Evolutionary conservation across 1,139 yeast species (phyloP).

Genomic region (Blastobotrys ciferrii): DNA sequence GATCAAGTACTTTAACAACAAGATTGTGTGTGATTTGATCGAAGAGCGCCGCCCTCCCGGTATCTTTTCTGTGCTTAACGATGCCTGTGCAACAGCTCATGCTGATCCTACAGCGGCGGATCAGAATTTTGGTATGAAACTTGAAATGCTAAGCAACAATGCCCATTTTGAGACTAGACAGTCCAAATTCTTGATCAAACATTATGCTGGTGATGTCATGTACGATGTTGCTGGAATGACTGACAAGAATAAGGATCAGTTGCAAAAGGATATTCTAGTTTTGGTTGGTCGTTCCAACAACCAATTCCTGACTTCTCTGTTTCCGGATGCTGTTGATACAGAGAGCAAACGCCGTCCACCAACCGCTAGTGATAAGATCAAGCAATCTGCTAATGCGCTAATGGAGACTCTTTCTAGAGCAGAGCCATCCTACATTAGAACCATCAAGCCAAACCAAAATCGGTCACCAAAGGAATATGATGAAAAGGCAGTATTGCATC

Average conservation of each 20-base stretch:
- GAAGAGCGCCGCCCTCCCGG: constrained; percentile 97
- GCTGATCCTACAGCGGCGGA: constrained; percentile 98
- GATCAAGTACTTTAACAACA: constrained; percentile 91
- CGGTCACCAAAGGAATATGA: constrained; percentile 90
- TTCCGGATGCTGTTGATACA: constrained; percentile 75
- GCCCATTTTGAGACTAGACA: constrained; percentile 89
- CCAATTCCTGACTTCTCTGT: constrained; percentile 60
- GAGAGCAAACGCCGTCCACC: constrained; percentile 74
- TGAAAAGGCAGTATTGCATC: constrained; percentile 86
- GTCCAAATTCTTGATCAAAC: constrained; percentile 85
- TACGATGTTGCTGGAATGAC: constrained; percentile 91
- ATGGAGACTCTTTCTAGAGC: constrained; percentile 88
- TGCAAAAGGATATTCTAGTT: constrained; percentile 84
- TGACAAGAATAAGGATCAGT: constrained; percentile 93
- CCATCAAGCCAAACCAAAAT: constrained; percentile 95
- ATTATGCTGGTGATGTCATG: constrained; percentile 97
- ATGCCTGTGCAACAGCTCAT: constrained; percentile 97
- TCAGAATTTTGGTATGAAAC: constrained; percentile 90
- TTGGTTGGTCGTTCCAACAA: constrained; percentile 71
- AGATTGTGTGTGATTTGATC: constrained; percentile 94
- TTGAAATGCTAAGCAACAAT: constrained; percentile 77
- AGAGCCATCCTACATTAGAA: constrained; percentile 94
- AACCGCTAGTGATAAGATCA: constrained; percentile 96
- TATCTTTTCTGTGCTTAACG: constrained; percentile 92
- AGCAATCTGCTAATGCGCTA: constrained; percentile 82